Evolutionary conservation across 139 green algal species (phyloP), one percentile per base, ranked within the genome.

Genomic region (Raphidocelis subcapitata): DNA sequence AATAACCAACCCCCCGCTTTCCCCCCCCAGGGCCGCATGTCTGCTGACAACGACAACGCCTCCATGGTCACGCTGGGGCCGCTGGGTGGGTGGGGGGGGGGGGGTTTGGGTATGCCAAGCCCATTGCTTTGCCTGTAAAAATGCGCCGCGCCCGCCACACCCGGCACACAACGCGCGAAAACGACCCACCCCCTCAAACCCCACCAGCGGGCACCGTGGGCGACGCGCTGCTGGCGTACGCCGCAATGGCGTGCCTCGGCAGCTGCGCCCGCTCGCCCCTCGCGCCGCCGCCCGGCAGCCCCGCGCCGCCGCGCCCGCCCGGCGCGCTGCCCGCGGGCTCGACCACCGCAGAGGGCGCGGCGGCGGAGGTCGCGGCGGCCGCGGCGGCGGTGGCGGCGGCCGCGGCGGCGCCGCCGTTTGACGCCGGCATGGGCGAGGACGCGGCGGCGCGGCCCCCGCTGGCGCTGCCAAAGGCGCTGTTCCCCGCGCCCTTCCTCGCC

Each of bases 181-280:
- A 23, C 52, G 21, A 28, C 52, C 52, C 52, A 28, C 24, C 5
- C 52, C 24, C 24, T 12, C 15, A n/a, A n/a, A 14, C 57, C 32
- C 57, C 3, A n/a, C 32, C 57, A 16, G 49, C 66, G 64, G 82
- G 90, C 76, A 75, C 66, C 32, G 68, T 75, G 14, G 35, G 55
- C 59, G 69, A 75, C 28, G 37, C 26, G 18, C 44, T 74, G 14
- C 67, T 91, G 2, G 62, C 89, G 52, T 87, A 92, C 55, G 71
- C 84, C 0, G 65, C 81, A 24, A 85, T 92, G 71, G 80, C 81
- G 35, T 84, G 80, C 65, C 56, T 73, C 31, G 77, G 69, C 33
- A 36, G 55, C 62, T 23, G 37, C 47, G 35, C 10, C 52, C 44
- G 63, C 49, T 44, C 57, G 32, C 44, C 56, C 16, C 24, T 72